These are phyloP conservation scores for Arabidopsis hybrid DNA, from an alignment of 441 rosid genomes.

Conservation along the genomic window DNA sequence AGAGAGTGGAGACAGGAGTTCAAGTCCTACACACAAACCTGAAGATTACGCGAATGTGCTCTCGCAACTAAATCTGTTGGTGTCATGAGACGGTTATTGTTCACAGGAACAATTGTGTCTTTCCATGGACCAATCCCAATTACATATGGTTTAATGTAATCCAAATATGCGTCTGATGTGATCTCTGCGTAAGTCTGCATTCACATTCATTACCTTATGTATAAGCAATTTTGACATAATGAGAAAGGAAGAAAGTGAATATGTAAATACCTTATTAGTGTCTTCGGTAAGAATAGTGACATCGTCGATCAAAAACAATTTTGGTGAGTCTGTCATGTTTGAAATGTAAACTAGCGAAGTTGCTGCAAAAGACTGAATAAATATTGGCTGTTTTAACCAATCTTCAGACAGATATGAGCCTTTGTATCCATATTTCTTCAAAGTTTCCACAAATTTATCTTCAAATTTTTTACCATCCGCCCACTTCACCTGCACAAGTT, in stretches of 20 bases:
- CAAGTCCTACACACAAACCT: slow-evolving; percentile 54
- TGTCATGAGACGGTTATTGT: slow-evolving; percentile 57
- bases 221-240: background rate
- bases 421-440: slow-evolving; percentile 78
- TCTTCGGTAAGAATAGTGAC: slow-evolving; percentile 73
- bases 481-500: slow-evolving; percentile 82
- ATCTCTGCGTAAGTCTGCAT: slow-evolving; percentile 89
- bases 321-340: slow-evolving; percentile 76
- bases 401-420: slow-evolving; percentile 84
- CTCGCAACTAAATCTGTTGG: slow-evolving; percentile 90
- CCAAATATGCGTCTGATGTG: slow-evolving; percentile 78
- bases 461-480: slow-evolving; percentile 70
- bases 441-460: slow-evolving; percentile 72
- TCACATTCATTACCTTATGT: slow-evolving; percentile 5
- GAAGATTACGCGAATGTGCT: slow-evolving; percentile 79
- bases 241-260: background rate
- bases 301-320: slow-evolving; percentile 84
- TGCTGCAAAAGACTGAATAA: slow-evolving; percentile 97
- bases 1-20: background rate
- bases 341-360: slow-evolving; percentile 79
- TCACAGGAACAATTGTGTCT: slow-evolving; percentile 84
- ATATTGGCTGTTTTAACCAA: slow-evolving; percentile 85
- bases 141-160: slow-evolving; percentile 76
- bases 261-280: slow-evolving; percentile 76
- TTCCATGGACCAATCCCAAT: slow-evolving; percentile 98